phyloP scores from a whole-genome alignment of 2,329 filamentous ascomycete species.

The Pseudogymnoascus sp. region DNA sequence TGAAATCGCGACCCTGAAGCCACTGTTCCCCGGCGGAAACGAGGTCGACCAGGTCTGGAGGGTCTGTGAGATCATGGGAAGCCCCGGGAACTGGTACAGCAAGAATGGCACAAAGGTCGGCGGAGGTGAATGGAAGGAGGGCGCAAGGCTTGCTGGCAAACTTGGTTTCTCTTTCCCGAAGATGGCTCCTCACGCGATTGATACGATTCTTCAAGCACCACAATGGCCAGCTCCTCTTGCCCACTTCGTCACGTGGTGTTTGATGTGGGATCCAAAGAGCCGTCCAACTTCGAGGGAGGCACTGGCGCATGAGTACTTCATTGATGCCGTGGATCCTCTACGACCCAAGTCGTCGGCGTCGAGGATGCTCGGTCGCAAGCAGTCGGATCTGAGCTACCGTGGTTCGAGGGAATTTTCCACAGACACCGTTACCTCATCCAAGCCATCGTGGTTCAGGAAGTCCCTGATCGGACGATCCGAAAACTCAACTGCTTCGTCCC shows the following conservation, averaged over 20 bases:
- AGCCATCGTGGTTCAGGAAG: slow-evolving; percentile 95
- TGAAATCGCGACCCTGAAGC: slow-evolving; percentile 92
- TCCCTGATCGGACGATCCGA: slow-evolving; percentile 79
- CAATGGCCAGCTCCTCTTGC: slow-evolving; percentile 86
- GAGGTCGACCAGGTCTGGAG: slow-evolving; percentile 99
- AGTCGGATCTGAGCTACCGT: slow-evolving; percentile 69
- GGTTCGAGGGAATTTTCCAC: slow-evolving; percentile 52
- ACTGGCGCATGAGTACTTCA: slow-evolving; percentile 90
- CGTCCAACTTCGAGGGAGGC: slow-evolving; percentile 89
- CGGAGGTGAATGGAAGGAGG: slow-evolving; percentile 95
- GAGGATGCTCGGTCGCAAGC: slow-evolving; percentile 77
- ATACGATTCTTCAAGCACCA: slow-evolving; percentile 80
- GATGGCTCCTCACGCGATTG: slow-evolving; percentile 97
- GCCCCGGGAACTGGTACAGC: slow-evolving; percentile 95
- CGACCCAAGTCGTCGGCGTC: slow-evolving; percentile 86
- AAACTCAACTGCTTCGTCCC: slow-evolving; percentile 51
- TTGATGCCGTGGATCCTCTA: slow-evolving; percentile 83
- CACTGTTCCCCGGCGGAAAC: slow-evolving; percentile 92
- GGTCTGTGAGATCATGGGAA: slow-evolving; percentile 98
- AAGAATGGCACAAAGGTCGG: slow-evolving; percentile 80
- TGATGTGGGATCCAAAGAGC: slow-evolving; percentile 96
- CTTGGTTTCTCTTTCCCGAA: slow-evolving; percentile 97
- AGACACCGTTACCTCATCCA: slow-evolving; percentile 54
- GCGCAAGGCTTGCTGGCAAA: slow-evolving; percentile 85
- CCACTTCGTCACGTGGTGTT: slow-evolving; percentile 94